Percentiles rank a stretch among this genome's conserved stretches.
phyloP scores from a whole-genome alignment of 2,329 filamentous ascomycete species.

The Pseudofabraea citricarpa region DNA sequence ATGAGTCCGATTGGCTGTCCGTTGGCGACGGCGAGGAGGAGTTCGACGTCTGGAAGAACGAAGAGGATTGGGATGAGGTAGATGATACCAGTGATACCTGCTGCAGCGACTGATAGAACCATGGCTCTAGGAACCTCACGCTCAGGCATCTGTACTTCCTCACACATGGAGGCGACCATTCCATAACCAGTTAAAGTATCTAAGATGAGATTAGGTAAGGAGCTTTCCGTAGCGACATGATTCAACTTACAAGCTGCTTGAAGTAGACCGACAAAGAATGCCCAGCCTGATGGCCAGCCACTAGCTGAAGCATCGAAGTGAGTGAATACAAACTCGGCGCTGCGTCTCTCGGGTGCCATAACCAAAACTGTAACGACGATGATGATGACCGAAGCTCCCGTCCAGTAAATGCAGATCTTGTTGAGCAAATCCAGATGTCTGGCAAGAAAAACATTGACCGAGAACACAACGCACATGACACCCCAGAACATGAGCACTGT shows the following conservation, averaged over 20 bases:
- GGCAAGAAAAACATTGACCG: constrained; percentile 60
- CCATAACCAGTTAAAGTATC: constrained; percentile 63
- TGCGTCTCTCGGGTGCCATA: constrained; percentile 50
- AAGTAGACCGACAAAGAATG: constrained; percentile 66
- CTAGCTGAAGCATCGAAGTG: constrained; percentile 63
- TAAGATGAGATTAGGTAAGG: too few relatives aligned
- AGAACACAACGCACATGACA: constrained; percentile 59
- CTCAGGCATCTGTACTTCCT: constrained; percentile 65
- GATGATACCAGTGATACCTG: constrained; percentile 58
- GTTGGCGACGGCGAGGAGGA: constrained; percentile 60
- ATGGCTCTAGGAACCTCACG: constrained; percentile 68
- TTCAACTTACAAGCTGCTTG: constrained; percentile 44
- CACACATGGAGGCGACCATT: constrained; percentile 68
- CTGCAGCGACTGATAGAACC: constrained; percentile 62
- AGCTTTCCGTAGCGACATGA: too few relatives aligned
- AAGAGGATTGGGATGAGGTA: constrained; percentile 74
- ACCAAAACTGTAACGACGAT: constrained; percentile 58
- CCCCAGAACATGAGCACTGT: constrained; percentile 70
- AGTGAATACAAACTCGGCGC: constrained; percentile 60
- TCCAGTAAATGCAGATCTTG: constrained; percentile 72
- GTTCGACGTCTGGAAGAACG: constrained; percentile 63
- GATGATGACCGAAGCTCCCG: constrained; percentile 58
- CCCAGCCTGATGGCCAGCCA: constrained; percentile 66
- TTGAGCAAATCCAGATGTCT: constrained; percentile 63
- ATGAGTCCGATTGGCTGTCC: constrained; percentile 72